Conservation (phyloP, 176 grass and related monocot species). For the Pontederia crassipes region DNA sequence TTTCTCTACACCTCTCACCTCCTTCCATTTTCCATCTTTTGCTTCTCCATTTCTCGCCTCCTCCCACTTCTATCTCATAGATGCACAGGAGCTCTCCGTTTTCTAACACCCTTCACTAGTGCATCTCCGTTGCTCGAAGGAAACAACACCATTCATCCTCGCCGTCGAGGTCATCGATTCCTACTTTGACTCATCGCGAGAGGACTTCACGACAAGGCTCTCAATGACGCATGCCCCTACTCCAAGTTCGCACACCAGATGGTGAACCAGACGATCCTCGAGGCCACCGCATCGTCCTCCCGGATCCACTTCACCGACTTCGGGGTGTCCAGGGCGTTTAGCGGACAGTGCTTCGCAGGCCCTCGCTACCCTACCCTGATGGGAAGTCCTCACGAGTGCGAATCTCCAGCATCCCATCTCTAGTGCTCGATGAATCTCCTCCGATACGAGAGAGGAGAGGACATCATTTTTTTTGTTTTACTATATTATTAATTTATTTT, state of each 20-base stretch:
- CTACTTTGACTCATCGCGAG: constrained; percentile 16
- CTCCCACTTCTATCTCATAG: too few relatives aligned
- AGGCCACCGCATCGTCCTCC: constrained; percentile 57
- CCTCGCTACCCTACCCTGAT: constrained; percentile 69
- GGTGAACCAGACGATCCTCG: constrained; percentile 92
- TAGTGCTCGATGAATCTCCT: constrained; percentile 42
- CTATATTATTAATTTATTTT: too few relatives aligned
- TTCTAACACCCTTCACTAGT: constrained; percentile 46
- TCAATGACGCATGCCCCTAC: constrained; percentile 95
- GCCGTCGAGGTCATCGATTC: constrained; percentile 1
- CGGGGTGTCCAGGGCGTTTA: constrained; percentile 87
- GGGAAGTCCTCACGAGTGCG: constrained; percentile 68
- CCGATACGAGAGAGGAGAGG: too few relatives aligned
- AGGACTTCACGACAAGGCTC: constrained; percentile 89
- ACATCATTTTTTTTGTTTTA: too few relatives aligned
- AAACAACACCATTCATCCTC: constrained; percentile 1
- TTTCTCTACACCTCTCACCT: too few relatives aligned
- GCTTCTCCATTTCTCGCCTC: too few relatives aligned
- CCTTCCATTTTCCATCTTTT: too few relatives aligned
- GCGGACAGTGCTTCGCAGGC: constrained; percentile 89
- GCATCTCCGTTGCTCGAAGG: constrained; percentile 18
- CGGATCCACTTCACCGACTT: constrained; percentile 93
- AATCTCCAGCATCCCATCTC: constrained; percentile 82
- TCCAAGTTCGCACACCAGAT: constrained; percentile 95
- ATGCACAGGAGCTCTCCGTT: too few relatives aligned